Percentiles rank a stretch among this genome's conserved stretches.
Conservation (phyloP, 129 eudicot genomes). For the Silybum marianum region DNA sequence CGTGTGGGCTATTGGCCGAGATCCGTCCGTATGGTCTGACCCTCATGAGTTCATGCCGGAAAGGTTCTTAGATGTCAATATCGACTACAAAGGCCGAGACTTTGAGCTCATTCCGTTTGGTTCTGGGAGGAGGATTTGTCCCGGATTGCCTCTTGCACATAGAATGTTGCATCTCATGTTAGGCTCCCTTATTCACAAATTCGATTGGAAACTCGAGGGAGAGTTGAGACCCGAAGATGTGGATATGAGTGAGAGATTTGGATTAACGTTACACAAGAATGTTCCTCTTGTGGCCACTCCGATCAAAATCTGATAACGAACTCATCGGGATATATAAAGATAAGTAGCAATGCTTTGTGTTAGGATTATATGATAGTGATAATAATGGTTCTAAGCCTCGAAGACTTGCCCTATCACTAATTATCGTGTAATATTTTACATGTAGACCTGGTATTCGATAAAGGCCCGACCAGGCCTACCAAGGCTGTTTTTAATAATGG, state of each 20-base stretch:
- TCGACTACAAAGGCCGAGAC: slow-evolving; percentile 35
- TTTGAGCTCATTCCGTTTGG: slow-evolving; percentile 59
- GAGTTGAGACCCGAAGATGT: slow-evolving; percentile 34
- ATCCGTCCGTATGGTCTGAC: slow-evolving; percentile 24
- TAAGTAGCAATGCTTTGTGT: slow-evolving; percentile 20
- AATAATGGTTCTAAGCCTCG: too few species aligned
- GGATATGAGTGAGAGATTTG: slow-evolving; percentile 56
- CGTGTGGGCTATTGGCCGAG: slow-evolving; percentile 44
- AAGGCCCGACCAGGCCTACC: too few species aligned
- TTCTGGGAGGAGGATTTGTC: slow-evolving; percentile 50
- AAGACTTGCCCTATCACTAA: too few species aligned
- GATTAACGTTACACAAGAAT: slow-evolving; percentile 45
- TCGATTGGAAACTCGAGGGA: slow-evolving; percentile 44
- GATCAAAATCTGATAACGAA: slow-evolving; percentile 28
- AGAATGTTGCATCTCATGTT: slow-evolving; percentile 48
- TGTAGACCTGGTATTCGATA: too few species aligned
- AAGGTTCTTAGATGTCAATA: slow-evolving; percentile 34
- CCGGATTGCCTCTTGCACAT: slow-evolving; percentile 41
- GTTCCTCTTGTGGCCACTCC: slow-evolving; percentile 39
- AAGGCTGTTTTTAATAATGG: too few species aligned
- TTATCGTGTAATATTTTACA: too few species aligned
- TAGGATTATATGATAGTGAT: slow-evolving; percentile 12
- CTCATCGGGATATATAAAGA: slow-evolving; percentile 17
- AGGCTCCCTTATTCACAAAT: slow-evolving; percentile 36
- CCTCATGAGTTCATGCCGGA: slow-evolving; percentile 45